Evolutionary conservation across 768 basidiomycete genomes (phyloP).

Genomic region (Suillus alpinus): DNA sequence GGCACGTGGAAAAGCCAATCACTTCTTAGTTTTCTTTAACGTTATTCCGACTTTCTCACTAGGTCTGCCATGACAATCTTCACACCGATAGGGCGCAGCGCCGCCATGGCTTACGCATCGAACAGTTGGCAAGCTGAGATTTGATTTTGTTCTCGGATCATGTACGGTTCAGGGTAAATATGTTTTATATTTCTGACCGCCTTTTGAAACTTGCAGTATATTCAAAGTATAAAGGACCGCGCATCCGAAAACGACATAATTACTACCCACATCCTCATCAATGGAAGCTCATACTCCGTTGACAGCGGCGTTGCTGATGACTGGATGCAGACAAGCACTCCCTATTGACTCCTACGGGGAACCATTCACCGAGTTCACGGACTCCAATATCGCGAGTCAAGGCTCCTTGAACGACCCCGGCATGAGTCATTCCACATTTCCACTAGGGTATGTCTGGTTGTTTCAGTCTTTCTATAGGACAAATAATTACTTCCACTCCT

Average conservation of each 20-base stretch:
- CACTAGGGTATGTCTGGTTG: not conserved
- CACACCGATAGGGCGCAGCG: not conserved
- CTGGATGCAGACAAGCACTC: not conserved
- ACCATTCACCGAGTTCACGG: not conserved
- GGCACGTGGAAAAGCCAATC: not conserved
- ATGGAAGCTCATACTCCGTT: not conserved
- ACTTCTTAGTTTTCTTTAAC: not conserved
- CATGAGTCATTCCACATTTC: not conserved
- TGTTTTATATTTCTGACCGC: not conserved
- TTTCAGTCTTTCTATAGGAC: not conserved
- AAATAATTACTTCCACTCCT: not conserved
- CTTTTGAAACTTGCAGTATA: not conserved
- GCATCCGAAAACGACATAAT: no score
- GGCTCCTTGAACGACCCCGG: not conserved
- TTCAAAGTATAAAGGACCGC: not conserved
- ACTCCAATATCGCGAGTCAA: not conserved
- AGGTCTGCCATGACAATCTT: not conserved
- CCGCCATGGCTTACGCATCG: not conserved
- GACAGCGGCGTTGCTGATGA: not conserved
- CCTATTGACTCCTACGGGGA: not conserved
- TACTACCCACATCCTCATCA: not conserved
- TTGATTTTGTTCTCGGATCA: not conserved
- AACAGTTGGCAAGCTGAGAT: not conserved
- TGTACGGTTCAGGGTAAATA: not conserved
- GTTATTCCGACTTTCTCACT: not conserved